These are phyloP conservation scores for Physaria fendleri DNA, from an alignment of 345 rosid species.

Conservation along the genomic window DNA sequence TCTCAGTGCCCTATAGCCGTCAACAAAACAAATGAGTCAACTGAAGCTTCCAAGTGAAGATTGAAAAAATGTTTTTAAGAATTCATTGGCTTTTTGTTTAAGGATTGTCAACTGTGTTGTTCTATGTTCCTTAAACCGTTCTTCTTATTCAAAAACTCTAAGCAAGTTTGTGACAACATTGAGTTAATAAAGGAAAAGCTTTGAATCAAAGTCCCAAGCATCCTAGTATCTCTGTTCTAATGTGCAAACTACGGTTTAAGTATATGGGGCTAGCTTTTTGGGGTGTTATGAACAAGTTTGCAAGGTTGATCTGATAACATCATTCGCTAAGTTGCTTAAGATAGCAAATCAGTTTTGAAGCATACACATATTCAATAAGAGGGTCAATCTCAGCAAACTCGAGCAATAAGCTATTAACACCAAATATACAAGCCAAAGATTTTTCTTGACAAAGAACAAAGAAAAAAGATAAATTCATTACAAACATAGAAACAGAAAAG, in stretches of 20 bases:
- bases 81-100: background rate
- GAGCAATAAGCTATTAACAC: too few relatives aligned
- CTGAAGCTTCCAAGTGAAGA: conserved; percentile 17
- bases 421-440: background rate
- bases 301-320: too few relatives aligned
- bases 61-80: background rate
- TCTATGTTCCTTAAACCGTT: background rate
- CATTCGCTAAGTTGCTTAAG: too few relatives aligned
- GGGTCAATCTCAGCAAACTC: too few relatives aligned
- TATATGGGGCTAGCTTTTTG: too few relatives aligned
- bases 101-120: background rate
- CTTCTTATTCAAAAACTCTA: background rate
- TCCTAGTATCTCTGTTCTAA: too few relatives aligned
- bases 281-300: too few relatives aligned
- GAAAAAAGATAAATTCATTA: background rate
- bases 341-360: too few relatives aligned
- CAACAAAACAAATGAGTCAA: conserved; percentile 1
- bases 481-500: background rate
- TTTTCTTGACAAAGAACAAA: background rate
- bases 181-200: background rate
- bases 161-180: background rate
- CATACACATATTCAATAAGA: too few relatives aligned
- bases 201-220: background rate
- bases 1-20: conserved; percentile 4
- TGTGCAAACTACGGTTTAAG: too few relatives aligned